A percentile compares a stretch with the other conserved stretches of the same genome.
phyloP scores from a whole-genome alignment of 805 yeast species.

The Saccharomycopsis malanga region DNA sequence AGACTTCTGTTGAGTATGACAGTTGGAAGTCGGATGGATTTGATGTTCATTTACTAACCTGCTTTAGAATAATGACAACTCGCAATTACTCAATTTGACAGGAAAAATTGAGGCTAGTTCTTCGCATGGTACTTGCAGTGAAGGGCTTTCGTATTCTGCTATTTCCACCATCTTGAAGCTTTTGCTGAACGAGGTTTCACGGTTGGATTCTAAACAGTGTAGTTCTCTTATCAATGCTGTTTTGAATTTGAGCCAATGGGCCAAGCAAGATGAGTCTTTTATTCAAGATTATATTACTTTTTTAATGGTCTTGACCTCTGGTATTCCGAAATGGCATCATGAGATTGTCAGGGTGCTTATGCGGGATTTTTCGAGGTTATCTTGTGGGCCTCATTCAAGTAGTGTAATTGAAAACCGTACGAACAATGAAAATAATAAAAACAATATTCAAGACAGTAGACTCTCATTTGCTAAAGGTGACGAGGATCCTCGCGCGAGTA shows the following conservation, averaged over 20 bases:
- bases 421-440: background rate
- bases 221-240: constrained; percentile 52
- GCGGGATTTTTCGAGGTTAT: constrained; percentile 41
- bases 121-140: constrained; percentile 44
- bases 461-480: background rate
- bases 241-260: constrained; percentile 56
- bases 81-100: constrained; percentile 3
- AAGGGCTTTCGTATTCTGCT: constrained; percentile 46
- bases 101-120: constrained; percentile 45
- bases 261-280: constrained; percentile 35
- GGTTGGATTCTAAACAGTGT: constrained; percentile 45
- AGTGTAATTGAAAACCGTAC: background rate
- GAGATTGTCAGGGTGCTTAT: constrained; percentile 72
- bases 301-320: constrained; percentile 69
- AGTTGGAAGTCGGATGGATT: no score
- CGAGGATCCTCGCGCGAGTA: background rate
- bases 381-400: constrained; percentile 16
- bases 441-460: background rate
- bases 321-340: constrained; percentile 84
- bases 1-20: no score
- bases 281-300: constrained; percentile 60
- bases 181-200: constrained; percentile 57
- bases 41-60: no score
- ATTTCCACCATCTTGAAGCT: constrained; percentile 49
- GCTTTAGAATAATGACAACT: no score